A percentile compares a stretch with the other conserved stretches of the same genome.
These are phyloP conservation scores for Entamoeba invadens DNA, from an alignment of 208 protist genomes.

Conservation along the genomic window DNA sequence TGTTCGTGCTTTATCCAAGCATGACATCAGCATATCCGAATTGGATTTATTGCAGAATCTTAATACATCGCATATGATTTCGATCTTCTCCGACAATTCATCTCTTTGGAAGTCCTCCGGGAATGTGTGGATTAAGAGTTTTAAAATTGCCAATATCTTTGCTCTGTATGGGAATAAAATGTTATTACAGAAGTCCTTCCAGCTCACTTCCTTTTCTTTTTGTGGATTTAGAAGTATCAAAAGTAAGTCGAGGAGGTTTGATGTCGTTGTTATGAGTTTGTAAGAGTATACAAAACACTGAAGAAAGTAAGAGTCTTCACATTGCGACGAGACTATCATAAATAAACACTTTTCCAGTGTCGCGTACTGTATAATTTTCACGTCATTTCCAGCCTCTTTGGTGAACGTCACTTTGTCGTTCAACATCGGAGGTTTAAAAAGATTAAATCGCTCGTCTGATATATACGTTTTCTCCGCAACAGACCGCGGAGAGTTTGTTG, in stretches of 20 bases:
- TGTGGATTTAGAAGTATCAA: background rate
- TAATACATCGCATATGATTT: background rate
- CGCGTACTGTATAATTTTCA: background rate
- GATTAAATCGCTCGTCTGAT: no score
- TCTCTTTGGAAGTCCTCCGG: background rate
- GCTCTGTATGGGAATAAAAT: background rate
- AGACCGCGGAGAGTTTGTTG: no score
- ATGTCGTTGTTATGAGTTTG: background rate
- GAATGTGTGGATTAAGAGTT: background rate
- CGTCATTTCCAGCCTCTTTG: background rate
- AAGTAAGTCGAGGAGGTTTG: background rate
- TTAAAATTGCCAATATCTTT: background rate
- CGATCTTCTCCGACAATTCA: background rate
- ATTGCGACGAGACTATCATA: background rate
- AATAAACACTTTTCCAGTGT: background rate
- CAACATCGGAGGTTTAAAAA: no score
- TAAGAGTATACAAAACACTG: background rate
- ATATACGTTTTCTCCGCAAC: no score
- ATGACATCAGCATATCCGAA: background rate
- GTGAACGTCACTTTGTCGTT: no score
- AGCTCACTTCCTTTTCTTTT: background rate
- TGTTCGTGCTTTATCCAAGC: background rate
- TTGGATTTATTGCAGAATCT: background rate
- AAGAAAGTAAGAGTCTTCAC: background rate
- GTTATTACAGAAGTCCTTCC: background rate